Percentiles rank a stretch among this genome's conserved stretches.
These are phyloP conservation scores for Apophysomyces trapeziformis DNA, from an alignment of 371 early-diverging fungal species.

Conservation along the genomic window DNA sequence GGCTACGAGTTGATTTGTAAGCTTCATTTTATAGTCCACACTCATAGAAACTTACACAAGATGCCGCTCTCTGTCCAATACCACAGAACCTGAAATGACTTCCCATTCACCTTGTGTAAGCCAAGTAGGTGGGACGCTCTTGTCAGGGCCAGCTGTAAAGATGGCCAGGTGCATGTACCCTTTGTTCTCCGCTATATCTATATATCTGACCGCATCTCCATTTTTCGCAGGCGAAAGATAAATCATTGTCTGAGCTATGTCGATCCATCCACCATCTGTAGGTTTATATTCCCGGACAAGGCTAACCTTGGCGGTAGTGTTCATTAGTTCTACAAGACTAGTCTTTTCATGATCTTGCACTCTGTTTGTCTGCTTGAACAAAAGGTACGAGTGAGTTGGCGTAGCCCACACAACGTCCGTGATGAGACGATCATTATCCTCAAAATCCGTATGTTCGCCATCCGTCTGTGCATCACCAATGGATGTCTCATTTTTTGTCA, in stretches of 20 bases:
- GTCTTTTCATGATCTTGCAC: conserved; percentile 83
- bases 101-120: conserved; percentile 90
- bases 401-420: conserved; percentile 86
- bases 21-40: background rate
- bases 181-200: conserved; percentile 80
- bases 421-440: conserved; percentile 75
- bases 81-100: conserved; percentile 66
- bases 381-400: conserved; percentile 58
- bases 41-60: conserved; percentile 51
- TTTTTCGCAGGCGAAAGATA: conserved; percentile 73
- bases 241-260: conserved; percentile 66
- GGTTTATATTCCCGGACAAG: conserved; percentile 42
- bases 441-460: conserved; percentile 41
- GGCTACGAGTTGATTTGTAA: conserved; percentile 27
- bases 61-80: conserved; percentile 62
- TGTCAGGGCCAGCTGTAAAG: conserved; percentile 45
- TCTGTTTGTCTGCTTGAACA: conserved; percentile 87
- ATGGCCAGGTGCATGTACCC: conserved; percentile 88
- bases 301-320: conserved; percentile 16
- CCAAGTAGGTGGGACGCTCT: conserved; percentile 63
- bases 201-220: conserved; percentile 62
- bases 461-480: conserved; percentile 18
- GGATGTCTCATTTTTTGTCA: conserved; percentile 35
- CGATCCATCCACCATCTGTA: conserved; percentile 17
- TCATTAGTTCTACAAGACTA: conserved; percentile 52